Percentiles rank a stretch among this genome's conserved stretches.
phyloP scores from a whole-genome alignment of 2,329 filamentous ascomycete species.

The Colletotrichum sp. region DNA sequence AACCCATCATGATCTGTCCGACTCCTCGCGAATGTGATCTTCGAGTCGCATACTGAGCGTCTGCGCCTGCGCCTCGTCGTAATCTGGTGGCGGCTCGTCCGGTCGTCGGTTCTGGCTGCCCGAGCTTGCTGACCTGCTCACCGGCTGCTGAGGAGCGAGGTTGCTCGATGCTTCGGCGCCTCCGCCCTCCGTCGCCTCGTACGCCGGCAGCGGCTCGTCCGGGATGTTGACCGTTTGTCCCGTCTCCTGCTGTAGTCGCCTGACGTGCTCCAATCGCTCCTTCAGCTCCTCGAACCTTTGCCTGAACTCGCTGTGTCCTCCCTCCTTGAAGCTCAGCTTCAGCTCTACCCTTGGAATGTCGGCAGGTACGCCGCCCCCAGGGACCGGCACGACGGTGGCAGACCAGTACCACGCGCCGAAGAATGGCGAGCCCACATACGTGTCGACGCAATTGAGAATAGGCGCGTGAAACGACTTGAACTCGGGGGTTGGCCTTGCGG shows the following conservation, averaged over 20 bases:
- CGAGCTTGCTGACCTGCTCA: conserved; percentile 37
- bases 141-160: conserved; percentile 33
- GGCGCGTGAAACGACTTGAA: conserved; percentile 90
- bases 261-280: conserved; percentile 80
- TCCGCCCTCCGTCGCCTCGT: conserved; percentile 64
- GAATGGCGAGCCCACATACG: conserved; percentile 85
- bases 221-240: conserved; percentile 71
- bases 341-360: conserved; percentile 76
- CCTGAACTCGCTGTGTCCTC: conserved; percentile 92
- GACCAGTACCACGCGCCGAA: conserved; percentile 94
- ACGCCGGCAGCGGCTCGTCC: conserved; percentile 86
- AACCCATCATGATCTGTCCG: conserved; percentile 59
- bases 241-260: conserved; percentile 73
- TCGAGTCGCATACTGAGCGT: conserved; percentile 63
- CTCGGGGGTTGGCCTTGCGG: conserved; percentile 67
- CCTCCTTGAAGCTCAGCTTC: conserved; percentile 90
- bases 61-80: conserved; percentile 87
- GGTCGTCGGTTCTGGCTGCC: conserved; percentile 48
- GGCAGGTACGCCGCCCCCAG: conserved; percentile 81
- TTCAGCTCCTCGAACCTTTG: conserved; percentile 82
- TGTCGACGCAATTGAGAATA: conserved; percentile 86
- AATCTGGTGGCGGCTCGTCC: conserved; percentile 84
- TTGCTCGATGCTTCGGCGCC: conserved; percentile 25
- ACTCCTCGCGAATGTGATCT: conserved; percentile 74
- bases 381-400: conserved; percentile 77